phyloP scores from a whole-genome alignment of 768 basidiomycete species.

The Suillus paluster region DNA sequence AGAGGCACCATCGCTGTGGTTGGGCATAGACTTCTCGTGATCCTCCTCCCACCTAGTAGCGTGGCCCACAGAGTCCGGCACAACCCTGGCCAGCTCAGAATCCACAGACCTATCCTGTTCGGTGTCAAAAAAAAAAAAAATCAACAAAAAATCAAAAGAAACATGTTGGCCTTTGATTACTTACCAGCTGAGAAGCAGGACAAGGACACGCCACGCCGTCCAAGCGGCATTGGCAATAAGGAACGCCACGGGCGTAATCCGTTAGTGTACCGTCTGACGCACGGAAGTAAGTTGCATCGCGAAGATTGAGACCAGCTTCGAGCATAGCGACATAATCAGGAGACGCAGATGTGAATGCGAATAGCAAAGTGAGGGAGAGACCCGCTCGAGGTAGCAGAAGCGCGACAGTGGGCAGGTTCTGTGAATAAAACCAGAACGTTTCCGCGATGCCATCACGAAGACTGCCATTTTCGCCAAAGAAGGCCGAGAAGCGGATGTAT shows the following conservation, averaged over 20 bases:
- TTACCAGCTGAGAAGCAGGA: conserved; percentile 75
- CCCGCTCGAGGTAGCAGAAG: conserved; percentile 86
- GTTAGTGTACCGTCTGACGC: conserved; percentile 67
- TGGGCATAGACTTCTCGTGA: conserved; percentile 58
- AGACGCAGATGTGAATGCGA: conserved; percentile 60
- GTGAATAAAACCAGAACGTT: conserved; percentile 81
- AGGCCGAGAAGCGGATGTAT: conserved; percentile 75
- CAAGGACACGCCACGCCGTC: conserved; percentile 74
- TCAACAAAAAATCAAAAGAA: neutral
- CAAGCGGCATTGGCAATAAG: conserved; percentile 81
- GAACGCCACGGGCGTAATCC: conserved; percentile 75
- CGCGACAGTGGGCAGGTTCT: conserved; percentile 81
- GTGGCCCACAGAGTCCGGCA: conserved; percentile 84
- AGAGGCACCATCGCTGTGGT: conserved; percentile 48
- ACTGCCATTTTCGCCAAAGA: conserved; percentile 54
- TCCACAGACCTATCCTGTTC: conserved; percentile 76
- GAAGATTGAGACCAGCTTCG: conserved; percentile 49
- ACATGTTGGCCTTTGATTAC: conserved; percentile 19
- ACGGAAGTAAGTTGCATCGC: conserved; percentile 81
- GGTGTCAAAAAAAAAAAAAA: neutral
- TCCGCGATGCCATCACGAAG: conserved; percentile 73
- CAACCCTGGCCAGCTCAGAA: conserved; percentile 76
- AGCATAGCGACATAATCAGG: conserved; percentile 50
- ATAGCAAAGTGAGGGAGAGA: conserved; percentile 70
- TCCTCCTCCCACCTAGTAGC: conserved; percentile 84